Evolutionary conservation across 108 stramenopile genomes (phyloP).

Genomic region (Cyclostephanos tholiformis): DNA sequence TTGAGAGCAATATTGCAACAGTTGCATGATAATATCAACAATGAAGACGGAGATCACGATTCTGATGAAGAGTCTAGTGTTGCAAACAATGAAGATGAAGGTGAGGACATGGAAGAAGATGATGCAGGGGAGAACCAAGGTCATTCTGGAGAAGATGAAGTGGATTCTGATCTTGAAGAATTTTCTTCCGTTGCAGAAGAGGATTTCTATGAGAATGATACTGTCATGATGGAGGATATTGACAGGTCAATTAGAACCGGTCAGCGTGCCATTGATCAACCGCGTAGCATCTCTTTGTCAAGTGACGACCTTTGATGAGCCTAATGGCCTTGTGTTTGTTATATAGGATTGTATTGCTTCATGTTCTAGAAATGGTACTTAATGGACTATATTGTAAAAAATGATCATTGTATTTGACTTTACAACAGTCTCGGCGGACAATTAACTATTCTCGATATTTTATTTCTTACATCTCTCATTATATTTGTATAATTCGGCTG

Average conservation of each 20-base stretch:
- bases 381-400: too few relatives aligned
- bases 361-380: too few relatives aligned
- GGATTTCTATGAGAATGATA: slow-evolving; percentile 24
- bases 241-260: slow-evolving; percentile 12
- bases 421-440: too few relatives aligned
- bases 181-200: slow-evolving; percentile 19
- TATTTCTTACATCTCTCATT: too few relatives aligned
- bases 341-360: too few relatives aligned
- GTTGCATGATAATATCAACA: slow-evolving; percentile 32
- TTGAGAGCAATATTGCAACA: slow-evolving; percentile 39
- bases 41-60: slow-evolving; percentile 39
- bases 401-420: too few relatives aligned
- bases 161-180: slow-evolving; percentile 35
- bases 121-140: too few relatives aligned
- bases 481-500: too few relatives aligned
- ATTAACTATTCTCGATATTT: too few relatives aligned
- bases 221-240: slow-evolving; percentile 47
- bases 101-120: slow-evolving; percentile 45
- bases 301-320: slow-evolving; percentile 43
- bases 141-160: too few relatives aligned
- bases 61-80: slow-evolving; percentile 34
- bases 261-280: slow-evolving; percentile 36
- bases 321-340: background rate
- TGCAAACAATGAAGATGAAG: slow-evolving; percentile 17
- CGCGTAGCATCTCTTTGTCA: slow-evolving; percentile 52